Evolutionary conservation across 495 filamentous ascomycete species (phyloP).

Genomic region (Elaphomyces granulatus): DNA sequence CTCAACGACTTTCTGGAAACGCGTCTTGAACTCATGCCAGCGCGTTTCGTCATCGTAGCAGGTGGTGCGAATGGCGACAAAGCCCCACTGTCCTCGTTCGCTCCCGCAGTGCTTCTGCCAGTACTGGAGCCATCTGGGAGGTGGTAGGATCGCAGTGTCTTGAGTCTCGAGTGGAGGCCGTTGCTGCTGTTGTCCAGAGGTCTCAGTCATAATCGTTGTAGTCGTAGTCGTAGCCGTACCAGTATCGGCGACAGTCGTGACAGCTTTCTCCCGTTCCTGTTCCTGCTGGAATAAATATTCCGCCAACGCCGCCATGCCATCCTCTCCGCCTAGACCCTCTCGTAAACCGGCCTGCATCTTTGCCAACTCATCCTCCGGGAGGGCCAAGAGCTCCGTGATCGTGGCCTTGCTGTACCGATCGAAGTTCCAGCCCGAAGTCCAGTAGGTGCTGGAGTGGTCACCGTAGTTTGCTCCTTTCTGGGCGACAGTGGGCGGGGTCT

Average conservation of each 20-base stretch:
- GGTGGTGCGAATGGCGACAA: background rate
- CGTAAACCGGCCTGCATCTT: background rate
- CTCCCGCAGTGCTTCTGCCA: background rate
- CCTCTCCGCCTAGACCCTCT: background rate
- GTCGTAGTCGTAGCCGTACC: background rate
- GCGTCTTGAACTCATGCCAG: background rate
- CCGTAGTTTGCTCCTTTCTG: background rate
- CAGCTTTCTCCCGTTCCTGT: background rate
- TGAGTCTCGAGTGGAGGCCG: no score
- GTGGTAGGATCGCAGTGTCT: background rate
- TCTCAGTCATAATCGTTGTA: background rate
- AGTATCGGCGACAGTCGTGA: no score
- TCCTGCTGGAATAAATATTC: background rate
- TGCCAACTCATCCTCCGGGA: background rate
- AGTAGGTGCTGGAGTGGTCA: background rate
- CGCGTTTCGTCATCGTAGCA: background rate
- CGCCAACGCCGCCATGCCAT: background rate
- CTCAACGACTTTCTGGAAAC: background rate
- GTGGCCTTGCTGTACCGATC: background rate
- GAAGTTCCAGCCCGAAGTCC: background rate
- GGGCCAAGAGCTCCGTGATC: background rate
- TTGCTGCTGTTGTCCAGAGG: no score
- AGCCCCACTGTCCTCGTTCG: background rate
- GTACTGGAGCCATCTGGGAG: background rate
- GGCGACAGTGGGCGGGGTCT: background rate